Percentiles rank a stretch among this genome's conserved stretches.
phyloP scores from a whole-genome alignment of 148 eudicot species.

The Selenicereus undatus region DNA sequence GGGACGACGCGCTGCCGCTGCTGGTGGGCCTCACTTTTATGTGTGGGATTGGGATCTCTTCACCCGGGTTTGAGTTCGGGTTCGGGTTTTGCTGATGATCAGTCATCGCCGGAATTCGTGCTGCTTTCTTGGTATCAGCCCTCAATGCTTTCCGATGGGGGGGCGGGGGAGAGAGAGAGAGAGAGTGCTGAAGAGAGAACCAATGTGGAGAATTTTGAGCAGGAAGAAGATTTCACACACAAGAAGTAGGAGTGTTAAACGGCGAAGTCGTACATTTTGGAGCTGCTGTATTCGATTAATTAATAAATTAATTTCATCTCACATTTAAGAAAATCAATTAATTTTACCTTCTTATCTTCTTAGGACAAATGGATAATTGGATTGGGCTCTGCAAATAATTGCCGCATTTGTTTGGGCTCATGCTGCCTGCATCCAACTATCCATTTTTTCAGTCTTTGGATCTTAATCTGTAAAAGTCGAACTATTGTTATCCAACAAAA shows the following conservation, averaged over 20 bases:
- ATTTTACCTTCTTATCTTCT: not conserved
- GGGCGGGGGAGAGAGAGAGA: not conserved
- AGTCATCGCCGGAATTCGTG: slow-evolving; percentile 3
- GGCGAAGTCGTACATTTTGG: not conserved
- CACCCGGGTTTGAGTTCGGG: slow-evolving; percentile 4
- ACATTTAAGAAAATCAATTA: no score
- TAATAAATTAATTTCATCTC: no score
- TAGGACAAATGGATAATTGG: not conserved
- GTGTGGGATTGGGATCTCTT: slow-evolving; percentile 37
- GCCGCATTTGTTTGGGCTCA: not conserved
- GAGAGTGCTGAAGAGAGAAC: not conserved
- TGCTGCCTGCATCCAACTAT: not conserved
- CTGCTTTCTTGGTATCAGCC: not conserved
- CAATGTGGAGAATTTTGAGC: not conserved
- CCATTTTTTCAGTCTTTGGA: no score
- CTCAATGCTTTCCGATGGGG: not conserved
- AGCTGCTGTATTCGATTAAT: not conserved
- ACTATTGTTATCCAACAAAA: no score
- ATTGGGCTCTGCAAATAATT: not conserved
- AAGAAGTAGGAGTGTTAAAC: not conserved
- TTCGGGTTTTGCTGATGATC: slow-evolving; percentile 16
- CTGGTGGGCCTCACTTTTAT: slow-evolving; percentile 43
- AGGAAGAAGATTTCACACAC: not conserved
- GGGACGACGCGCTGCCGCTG: slow-evolving; percentile 20
- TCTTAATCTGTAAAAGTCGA: no score